Conservation (phyloP, 805 yeast species). For the Cyberlindnera sargentensis region DNA sequence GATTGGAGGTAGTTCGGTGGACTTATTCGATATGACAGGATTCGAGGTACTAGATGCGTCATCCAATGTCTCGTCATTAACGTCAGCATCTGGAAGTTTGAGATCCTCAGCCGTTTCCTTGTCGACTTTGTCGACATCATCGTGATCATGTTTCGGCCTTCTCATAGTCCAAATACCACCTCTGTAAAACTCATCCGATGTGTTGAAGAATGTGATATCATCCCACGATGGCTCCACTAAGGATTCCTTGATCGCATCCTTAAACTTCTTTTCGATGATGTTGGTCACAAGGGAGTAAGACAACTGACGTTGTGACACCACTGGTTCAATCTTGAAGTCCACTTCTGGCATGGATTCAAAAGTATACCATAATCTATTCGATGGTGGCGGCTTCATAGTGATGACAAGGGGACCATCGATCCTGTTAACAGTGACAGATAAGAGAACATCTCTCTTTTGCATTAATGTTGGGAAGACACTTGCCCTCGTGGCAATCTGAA, state of each 20-base stretch:
- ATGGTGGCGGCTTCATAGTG: constrained; percentile 81
- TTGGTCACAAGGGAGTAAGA: constrained; percentile 75
- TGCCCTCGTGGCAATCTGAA: constrained; percentile 76
- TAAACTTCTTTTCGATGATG: constrained; percentile 67
- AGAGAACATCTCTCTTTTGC: constrained; percentile 58
- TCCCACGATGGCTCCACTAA: constrained; percentile 87
- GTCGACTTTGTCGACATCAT: constrained; percentile 3
- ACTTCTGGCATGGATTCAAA: constrained; percentile 74
- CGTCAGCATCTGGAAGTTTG: neutral
- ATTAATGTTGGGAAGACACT: constrained; percentile 69
- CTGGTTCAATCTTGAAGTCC: constrained; percentile 76
- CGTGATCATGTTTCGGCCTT: constrained; percentile 14
- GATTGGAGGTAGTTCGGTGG: neutral
- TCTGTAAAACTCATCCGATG: constrained; percentile 63
- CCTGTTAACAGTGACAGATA: constrained; percentile 60
- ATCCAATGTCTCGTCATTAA: neutral
- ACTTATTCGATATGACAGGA: neutral
- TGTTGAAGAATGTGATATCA: constrained; percentile 65
- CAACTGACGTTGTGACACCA: constrained; percentile 79
- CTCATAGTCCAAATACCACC: constrained; percentile 88
- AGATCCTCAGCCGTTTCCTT: neutral
- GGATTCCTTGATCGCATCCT: constrained; percentile 72
- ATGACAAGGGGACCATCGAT: constrained; percentile 70
- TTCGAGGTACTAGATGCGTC: neutral
- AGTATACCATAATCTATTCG: constrained; percentile 85